These are phyloP conservation scores for Mortierella antarctica DNA, from an alignment of 192 early-diverging fungal species.

Conservation along the genomic window DNA sequence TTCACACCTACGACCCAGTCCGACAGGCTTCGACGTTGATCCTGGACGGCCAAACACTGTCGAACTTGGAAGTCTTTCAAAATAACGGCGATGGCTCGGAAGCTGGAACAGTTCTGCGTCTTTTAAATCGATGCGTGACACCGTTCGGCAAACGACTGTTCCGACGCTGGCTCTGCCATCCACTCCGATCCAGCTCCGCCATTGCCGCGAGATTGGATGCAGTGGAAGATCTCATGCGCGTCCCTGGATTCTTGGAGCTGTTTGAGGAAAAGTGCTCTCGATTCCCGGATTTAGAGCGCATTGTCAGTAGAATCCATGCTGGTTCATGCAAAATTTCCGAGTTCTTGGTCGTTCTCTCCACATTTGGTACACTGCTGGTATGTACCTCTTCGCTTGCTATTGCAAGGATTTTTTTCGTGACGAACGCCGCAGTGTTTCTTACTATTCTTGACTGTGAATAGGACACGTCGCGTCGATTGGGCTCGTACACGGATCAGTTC, in stretches of 20 bases:
- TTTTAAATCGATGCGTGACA: constrained; percentile 86
- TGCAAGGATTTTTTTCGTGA: background rate
- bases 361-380: constrained; percentile 64
- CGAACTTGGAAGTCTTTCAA: constrained; percentile 93
- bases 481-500: constrained; percentile 57
- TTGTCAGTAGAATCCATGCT: constrained; percentile 90
- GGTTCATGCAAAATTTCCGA: constrained; percentile 87
- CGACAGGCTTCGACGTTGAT: constrained; percentile 78
- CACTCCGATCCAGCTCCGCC: constrained; percentile 69
- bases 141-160: constrained; percentile 91
- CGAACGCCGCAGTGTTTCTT: background rate
- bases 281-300: constrained; percentile 91
- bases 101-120: constrained; percentile 84
- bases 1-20: constrained; percentile 87
- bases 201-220: constrained; percentile 92
- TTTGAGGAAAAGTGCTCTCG: constrained; percentile 57
- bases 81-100: constrained; percentile 80
- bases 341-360: constrained; percentile 76
- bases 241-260: constrained; percentile 60
- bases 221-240: constrained; percentile 80
- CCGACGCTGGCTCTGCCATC: constrained; percentile 90
- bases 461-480: constrained; percentile 50
- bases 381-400: constrained; percentile 24
- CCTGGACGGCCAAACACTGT: constrained; percentile 93
- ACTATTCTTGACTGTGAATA: constrained; percentile 10